Evolutionary conservation across 176 grass and related monocot genomes (phyloP), one percentile per base, ranked within the genome.

Genomic region (Triticum aestivum): DNA sequence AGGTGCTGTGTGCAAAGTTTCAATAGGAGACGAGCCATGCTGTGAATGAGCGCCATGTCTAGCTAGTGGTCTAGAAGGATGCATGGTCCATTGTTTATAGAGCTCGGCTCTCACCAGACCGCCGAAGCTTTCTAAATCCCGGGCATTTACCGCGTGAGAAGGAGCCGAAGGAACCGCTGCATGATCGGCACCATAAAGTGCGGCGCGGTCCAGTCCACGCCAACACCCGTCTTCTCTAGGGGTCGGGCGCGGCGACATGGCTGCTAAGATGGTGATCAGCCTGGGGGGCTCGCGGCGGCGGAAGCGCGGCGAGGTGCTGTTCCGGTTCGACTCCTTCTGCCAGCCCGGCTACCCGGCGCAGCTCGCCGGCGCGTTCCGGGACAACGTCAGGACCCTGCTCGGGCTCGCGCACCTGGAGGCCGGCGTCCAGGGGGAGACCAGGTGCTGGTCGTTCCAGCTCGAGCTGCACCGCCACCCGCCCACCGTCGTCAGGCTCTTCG

Each of bases 401-500:
- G 82, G 85, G 56, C 92, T 88, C 27, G 90, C 88, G 32, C 82
- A 89, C 61, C 75, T 81, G 17, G 97, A 98, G 94, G 89, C 84
- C 69, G 82, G 82, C 73, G 92, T 24, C n/a, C 91, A 90, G 63
- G 92, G 88, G 2, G 90, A 91, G 67, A 77, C 87, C 86, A 86
- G 79, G 80, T 92, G 89, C 81, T 93, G 90, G 89, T 96, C 90
- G 27, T 98, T 98, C 90, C 92, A 94, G 78, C 86, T 94, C 10
- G 88, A 96, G 89, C 88, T 94, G 51, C 89, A 86, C 77, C 90
- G 75, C 79, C 93, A 94, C 84, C 91, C 91, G 11, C 93, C 86
- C 0, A 89, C 89, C 54, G 82, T 89, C 39, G 77, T 94, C 39
- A 85, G 87, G 85, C 68, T 94, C 84, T 89, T 98, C 74, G 76